A percentile compares a stretch with the other conserved stretches of the same genome.
These are phyloP conservation scores for Amniculicola lignicola DNA, from an alignment of 495 filamentous ascomycete genomes.

Conservation along the genomic window DNA sequence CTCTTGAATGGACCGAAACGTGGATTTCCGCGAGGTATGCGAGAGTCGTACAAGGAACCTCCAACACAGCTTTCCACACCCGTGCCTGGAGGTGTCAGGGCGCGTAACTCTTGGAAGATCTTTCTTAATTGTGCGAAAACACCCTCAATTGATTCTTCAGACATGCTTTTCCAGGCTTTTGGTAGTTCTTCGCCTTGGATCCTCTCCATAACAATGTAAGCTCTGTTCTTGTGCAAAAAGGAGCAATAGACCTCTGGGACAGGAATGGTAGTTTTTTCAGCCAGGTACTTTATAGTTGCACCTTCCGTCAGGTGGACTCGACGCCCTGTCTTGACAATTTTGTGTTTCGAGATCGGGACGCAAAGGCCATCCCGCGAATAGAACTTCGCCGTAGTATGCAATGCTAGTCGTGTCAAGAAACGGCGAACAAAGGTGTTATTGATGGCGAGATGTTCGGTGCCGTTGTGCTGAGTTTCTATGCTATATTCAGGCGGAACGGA, in stretches of 20 bases:
- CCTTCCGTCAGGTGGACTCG: constrained; percentile 47
- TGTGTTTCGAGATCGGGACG: constrained; percentile 11
- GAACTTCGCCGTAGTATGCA: constrained; percentile 8
- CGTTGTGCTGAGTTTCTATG: constrained; percentile 10
- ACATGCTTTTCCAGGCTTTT: constrained; percentile 26
- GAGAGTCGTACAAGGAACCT: constrained; percentile 25
- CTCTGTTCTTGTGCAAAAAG: constrained; percentile 44
- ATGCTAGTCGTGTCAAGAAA: constrained; percentile 14
- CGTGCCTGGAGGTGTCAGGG: constrained; percentile 40
- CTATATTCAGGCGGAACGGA: constrained; percentile 10
- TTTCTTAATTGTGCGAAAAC: constrained; percentile 47
- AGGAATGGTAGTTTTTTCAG: constrained; percentile 50
- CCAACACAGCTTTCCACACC: constrained; percentile 32
- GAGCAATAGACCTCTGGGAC: constrained; percentile 52
- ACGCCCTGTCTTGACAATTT: constrained; percentile 11
- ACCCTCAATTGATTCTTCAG: constrained; percentile 44
- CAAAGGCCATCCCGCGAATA: constrained; percentile 1
- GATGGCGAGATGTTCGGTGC: constrained; percentile 19
- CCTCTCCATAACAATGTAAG: constrained; percentile 54
- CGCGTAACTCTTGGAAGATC: constrained; percentile 46
- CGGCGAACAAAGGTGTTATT: constrained; percentile 17
- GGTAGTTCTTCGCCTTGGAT: constrained; percentile 45
- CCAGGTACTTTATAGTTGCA: constrained; percentile 49
- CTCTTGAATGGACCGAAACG: constrained; percentile 27
- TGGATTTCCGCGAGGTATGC: constrained; percentile 14